phyloP scores from a whole-genome alignment of 2,329 filamentous ascomycete species.

The Leptographium flavum region DNA sequence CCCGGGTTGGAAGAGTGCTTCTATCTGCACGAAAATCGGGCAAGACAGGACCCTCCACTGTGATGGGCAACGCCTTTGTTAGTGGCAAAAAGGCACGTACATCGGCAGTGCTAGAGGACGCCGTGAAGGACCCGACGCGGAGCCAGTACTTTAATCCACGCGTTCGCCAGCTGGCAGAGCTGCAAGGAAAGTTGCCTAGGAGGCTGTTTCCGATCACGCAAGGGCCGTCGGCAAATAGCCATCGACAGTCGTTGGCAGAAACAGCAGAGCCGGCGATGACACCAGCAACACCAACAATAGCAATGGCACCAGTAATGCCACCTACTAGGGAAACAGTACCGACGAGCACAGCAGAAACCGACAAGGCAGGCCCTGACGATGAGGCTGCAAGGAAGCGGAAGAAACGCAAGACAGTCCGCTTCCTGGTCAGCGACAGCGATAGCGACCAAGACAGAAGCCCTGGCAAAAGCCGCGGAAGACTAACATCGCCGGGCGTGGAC shows the following conservation, averaged over 20 bases:
- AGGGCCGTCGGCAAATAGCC: conserved; percentile 9
- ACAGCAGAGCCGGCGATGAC: too few species aligned
- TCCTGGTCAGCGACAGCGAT: background rate
- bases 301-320: too few species aligned
- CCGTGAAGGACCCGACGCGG: conserved; percentile 26
- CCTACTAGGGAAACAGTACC: too few species aligned
- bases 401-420: background rate
- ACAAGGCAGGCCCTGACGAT: background rate
- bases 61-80: background rate
- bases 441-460: too few species aligned
- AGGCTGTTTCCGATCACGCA: conserved; percentile 17
- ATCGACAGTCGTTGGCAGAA: background rate
- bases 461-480: too few species aligned
- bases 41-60: background rate
- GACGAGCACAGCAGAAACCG: too few species aligned
- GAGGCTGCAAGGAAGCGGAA: background rate
- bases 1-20: background rate
- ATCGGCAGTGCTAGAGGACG: conserved; percentile 19
- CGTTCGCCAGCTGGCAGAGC: conserved; percentile 24
- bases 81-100: background rate
- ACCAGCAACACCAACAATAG: too few species aligned
- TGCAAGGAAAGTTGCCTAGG: conserved; percentile 16
- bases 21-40: background rate
- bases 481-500: background rate
- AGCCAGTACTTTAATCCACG: conserved; percentile 26